Evolutionary conservation across 805 yeast genomes (phyloP), one percentile per base, ranked within the genome.

Genomic region (Pichia pseudocactophila): DNA sequence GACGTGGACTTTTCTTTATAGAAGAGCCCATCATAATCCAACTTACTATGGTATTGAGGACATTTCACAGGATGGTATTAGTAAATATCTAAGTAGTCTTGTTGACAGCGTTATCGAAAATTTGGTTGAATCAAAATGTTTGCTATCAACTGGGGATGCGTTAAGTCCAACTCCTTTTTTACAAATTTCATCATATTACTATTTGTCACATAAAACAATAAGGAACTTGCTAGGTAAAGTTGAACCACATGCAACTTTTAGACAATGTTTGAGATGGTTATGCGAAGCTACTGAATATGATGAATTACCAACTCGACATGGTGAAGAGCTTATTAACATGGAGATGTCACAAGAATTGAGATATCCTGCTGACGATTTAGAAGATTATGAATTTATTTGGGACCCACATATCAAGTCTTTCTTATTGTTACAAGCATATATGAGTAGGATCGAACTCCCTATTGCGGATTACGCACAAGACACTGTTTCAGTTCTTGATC

Each of bases 401-500:
- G 94, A 88, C 57, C 92, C 94, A 5, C 94, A 84, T 58, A 84
- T 84, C 50, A 84, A 84, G 57, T 78, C 87, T 2, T 84, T 71
- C 52, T 64, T 84, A 47, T 68, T 84, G 50, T 56, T 83, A 8
- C 92, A 84, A 57, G 89, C 90, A 0, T 80, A 71, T 52, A 75
- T 84, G 73, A 65, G 75, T 30, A 64, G 88, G 37, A 66, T 77
- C 6, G 92, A 85, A 45, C 66, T 92, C 37, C 98, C 97, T 2
- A 85, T 92, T 55, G 94, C 95, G 0, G 99, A 92, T 68, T 92
- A 92, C 58, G 70, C 82, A 9, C 97, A 90, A 57, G 98, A 92
- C 61, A 88, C 96, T 0, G 77, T 88, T 12, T 80, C 97, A 0
- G 95, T 92, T 9, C 66, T 92, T 44, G 99, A 94, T 56, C 98